Evolutionary conservation across 1,284 basidiomycete species (phyloP).

Genomic region (Pyrrhoderma lamaoense): DNA sequence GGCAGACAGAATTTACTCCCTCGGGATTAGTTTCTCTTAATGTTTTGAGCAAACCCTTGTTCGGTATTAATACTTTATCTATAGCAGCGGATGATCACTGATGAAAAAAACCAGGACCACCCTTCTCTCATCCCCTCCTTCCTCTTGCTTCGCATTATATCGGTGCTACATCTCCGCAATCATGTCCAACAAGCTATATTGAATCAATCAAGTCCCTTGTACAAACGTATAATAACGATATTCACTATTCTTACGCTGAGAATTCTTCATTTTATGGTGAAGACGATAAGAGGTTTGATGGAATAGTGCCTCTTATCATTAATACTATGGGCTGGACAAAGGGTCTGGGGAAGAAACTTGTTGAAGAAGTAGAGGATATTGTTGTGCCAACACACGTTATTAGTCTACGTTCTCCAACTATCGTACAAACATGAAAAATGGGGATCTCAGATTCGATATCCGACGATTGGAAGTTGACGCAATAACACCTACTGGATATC

Average conservation of each 20-base stretch:
- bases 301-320: conserved; percentile 76
- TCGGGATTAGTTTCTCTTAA: conserved; percentile 81
- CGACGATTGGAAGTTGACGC: conserved; percentile 23
- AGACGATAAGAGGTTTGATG: conserved; percentile 35
- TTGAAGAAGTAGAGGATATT: conserved; percentile 59
- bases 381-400: conserved; percentile 63
- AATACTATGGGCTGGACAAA: conserved; percentile 98
- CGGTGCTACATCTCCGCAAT: conserved; percentile 72
- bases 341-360: conserved; percentile 84
- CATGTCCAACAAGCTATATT: conserved; percentile 77
- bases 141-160: conserved; percentile 79
- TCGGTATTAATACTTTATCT: conserved; percentile 45
- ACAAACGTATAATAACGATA: conserved; percentile 63
- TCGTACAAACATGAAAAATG: conserved; percentile 8
- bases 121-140: conserved; percentile 73
- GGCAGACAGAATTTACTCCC: conserved; percentile 91
- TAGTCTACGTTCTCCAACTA: conserved; percentile 35
- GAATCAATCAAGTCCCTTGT: conserved; percentile 62
- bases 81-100: not conserved
- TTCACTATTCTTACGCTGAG: conserved; percentile 43
- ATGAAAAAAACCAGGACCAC: conserved; percentile 56
- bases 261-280: not conserved
- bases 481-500: conserved; percentile 27
- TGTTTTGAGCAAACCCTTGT: conserved; percentile 56
- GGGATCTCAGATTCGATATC: conserved; percentile 12